phyloP scores from a whole-genome alignment of 202 grass and related monocot species.

The Saccharum hybrid region DNA sequence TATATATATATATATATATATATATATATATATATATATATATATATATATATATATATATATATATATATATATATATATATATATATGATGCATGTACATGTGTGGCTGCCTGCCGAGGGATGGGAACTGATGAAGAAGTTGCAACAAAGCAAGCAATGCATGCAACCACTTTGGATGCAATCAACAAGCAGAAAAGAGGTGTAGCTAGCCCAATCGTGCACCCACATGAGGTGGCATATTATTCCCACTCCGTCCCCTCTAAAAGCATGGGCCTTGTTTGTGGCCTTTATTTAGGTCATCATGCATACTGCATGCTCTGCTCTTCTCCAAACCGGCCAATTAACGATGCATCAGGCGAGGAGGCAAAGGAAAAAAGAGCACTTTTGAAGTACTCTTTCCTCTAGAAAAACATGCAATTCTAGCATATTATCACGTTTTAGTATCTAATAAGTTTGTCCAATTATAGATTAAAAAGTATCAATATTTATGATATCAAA shows the following conservation, averaged over 20 bases:
- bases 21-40: too few species aligned
- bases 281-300: constrained; percentile 30
- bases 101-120: constrained; percentile 16
- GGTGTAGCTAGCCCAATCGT: not conserved
- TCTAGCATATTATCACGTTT: too few species aligned
- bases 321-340: constrained; percentile 8
- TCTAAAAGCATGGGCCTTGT: constrained; percentile 6
- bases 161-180: not conserved
- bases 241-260: not conserved
- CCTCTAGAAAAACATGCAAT: too few species aligned
- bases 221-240: constrained; percentile 43
- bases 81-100: constrained; percentile 29
- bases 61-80: not conserved
- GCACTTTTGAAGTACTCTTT: constrained; percentile 31
- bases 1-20: too few species aligned
- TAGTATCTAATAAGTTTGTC: too few species aligned
- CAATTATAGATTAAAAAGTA: too few species aligned
- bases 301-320: not conserved
- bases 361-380: constrained; percentile 48
- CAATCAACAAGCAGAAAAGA: not conserved
- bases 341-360: constrained; percentile 18
- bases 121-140: constrained; percentile 8
- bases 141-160: constrained; percentile 42
- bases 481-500: too few species aligned
- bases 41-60: too few species aligned